Percentiles rank a stretch among this genome's conserved stretches.
phyloP scores from a whole-genome alignment of 495 filamentous ascomycete genomes.

The Talaromyces nanjingensis region DNA sequence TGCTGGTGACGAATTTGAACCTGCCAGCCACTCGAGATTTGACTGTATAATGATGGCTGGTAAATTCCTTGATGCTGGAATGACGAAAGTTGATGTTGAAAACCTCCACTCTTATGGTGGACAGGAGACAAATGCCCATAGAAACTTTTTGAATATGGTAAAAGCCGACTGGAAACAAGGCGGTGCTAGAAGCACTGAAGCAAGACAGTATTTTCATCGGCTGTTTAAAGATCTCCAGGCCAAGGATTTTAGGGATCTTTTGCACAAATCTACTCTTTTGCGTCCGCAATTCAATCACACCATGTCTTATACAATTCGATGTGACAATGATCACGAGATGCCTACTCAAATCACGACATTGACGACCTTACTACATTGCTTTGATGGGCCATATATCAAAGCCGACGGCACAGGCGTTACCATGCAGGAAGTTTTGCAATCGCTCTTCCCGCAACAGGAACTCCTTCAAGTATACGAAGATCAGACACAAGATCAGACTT shows the following conservation, averaged over 20 bases:
- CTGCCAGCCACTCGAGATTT: conserved; percentile 13
- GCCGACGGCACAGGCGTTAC: neutral
- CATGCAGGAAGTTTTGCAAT: conserved; percentile 1
- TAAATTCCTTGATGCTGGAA: conserved; percentile 30
- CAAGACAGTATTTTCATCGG: neutral
- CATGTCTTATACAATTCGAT: neutral
- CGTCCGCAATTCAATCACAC: neutral
- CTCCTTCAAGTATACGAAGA: neutral
- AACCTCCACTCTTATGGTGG: neutral
- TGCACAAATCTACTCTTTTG: neutral
- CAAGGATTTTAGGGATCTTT: neutral
- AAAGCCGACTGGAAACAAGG: conserved; percentile 3
- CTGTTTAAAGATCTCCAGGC: neutral
- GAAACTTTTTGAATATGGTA: neutral
- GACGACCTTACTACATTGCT: neutral
- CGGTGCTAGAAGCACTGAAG: neutral
- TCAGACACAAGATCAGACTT: neutral
- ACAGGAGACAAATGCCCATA: neutral
- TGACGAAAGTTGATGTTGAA: conserved; percentile 25
- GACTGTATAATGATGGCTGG: conserved; percentile 30
- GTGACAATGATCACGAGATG: neutral
- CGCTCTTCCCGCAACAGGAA: neutral
- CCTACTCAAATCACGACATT: no score
- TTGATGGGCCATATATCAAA: neutral
- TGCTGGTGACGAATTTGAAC: conserved; percentile 18